A percentile compares a stretch with the other conserved stretches of the same genome.
Conservation (phyloP, 2,329 filamentous ascomycete species). For the Colletotrichum tofieldiae region DNA sequence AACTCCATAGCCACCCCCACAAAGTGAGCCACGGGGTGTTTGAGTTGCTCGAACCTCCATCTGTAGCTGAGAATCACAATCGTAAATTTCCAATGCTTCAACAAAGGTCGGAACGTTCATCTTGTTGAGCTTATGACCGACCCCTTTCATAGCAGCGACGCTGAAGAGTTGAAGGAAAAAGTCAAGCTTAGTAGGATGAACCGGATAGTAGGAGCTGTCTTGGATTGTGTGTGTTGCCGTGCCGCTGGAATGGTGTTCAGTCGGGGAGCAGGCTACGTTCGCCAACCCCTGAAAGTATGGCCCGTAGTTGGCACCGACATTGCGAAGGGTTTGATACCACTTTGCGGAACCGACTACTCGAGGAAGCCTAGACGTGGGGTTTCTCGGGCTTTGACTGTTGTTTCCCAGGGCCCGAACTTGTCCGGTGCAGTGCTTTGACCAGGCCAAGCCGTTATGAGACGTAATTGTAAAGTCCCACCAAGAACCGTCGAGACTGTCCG, state of each 20-base stretch:
- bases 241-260: not conserved
- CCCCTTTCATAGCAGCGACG: conserved; percentile 20
- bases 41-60: conserved; percentile 19
- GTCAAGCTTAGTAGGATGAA: conserved; percentile 22
- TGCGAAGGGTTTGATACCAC: conserved; percentile 32
- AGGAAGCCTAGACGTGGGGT: not conserved
- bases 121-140: conserved; percentile 21
- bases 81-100: not conserved
- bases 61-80: not conserved
- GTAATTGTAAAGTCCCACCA: conserved; percentile 30
- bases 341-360: not conserved
- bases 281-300: conserved; percentile 29
- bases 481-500: conserved; percentile 3
- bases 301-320: conserved; percentile 34
- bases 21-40: conserved; percentile 17
- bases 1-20: conserved; percentile 4
- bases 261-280: conserved; percentile 24
- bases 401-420: conserved; percentile 5
- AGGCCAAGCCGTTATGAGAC: conserved; percentile 44
- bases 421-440: conserved; percentile 45
- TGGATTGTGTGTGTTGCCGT: conserved; percentile 8
- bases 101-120: conserved; percentile 37
- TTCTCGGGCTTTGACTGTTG: not conserved
- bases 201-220: not conserved
- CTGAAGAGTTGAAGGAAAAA: conserved; percentile 35